Evolutionary conservation across 345 rosid genomes (phyloP).

Genomic region (Syzygium oleosum): DNA sequence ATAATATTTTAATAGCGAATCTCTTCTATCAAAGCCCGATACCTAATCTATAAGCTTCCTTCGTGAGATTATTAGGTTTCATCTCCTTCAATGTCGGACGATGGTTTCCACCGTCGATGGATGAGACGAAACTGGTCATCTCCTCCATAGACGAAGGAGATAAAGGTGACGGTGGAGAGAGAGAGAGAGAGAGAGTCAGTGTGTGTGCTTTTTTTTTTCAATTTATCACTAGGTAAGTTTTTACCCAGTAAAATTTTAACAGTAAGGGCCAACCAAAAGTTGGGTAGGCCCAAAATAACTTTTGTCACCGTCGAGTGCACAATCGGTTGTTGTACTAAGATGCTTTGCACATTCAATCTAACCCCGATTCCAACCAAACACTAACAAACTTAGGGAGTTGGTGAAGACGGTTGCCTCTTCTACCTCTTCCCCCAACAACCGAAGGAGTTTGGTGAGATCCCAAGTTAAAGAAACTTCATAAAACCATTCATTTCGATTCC

Average conservation of each 20-base stretch:
- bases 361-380: neutral
- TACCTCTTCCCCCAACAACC: neutral
- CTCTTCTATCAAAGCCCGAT: neutral
- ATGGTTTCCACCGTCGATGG: neutral
- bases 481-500: neutral
- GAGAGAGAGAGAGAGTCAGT: neutral
- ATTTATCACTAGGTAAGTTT: neutral
- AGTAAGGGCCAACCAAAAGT: neutral
- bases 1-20: neutral
- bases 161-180: rapidly evolving
- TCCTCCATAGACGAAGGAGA: neutral
- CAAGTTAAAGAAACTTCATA: neutral
- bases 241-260: neutral
- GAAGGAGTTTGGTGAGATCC: neutral
- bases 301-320: neutral
- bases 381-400: neutral
- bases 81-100: neutral
- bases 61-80: neutral
- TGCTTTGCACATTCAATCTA: neutral
- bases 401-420: neutral
- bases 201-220: neutral
- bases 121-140: neutral
- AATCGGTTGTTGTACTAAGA: neutral
- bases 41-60: neutral
- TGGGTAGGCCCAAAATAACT: neutral